Evolutionary conservation across 148 eudicot genomes (phyloP), one percentile per base, ranked within the genome.

Genomic region (Bassia scoparia): DNA sequence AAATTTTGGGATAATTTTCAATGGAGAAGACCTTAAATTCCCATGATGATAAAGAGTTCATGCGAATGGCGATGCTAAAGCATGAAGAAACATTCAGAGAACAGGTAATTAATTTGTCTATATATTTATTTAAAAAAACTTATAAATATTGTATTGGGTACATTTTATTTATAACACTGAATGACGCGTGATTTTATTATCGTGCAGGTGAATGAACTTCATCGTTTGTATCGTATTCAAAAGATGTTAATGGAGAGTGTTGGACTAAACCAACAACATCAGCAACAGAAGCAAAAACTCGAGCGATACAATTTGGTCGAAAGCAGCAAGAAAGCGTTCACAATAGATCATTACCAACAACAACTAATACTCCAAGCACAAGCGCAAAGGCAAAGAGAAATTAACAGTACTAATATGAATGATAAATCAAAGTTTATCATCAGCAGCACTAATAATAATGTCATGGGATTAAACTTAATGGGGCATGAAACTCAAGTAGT

Each of bases 31-130:
- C 75, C 44, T 24, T 83, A 50, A 81, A 82, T 5, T 80, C 83
- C n/a, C 70, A 77, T 73, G 89, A 79, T 75, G 92, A 90, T 49
- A 96, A 78, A 81, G 90, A 92, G 61, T 76, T 55, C 80, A 85
- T 95, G 90, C 89, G 83, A 82, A 84, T 82, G 87, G 97, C 92
- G 24, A 95, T 95, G 90, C 80, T 95, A 63, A 90, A 92, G 80
- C 99, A 95, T 72, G 97, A 95, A 76, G 89, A 95, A 74, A 81
- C 84, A 58, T 95, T 95, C 84, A 85, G 81, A 82, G 84, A 90
- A 63, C 98, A 93, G 92, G 98, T 93, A 83, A 34, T 29, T 55
- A 6, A 24, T 29, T 23, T 53, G 7, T 13, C 33, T 67, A 17
- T 1, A 48, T 34, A 4, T 46, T 24, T 38, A 27, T 29, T 38